These are phyloP conservation scores for Plasmodium gonderi DNA, from an alignment of 169 alveolate species.

Conservation along the genomic window DNA sequence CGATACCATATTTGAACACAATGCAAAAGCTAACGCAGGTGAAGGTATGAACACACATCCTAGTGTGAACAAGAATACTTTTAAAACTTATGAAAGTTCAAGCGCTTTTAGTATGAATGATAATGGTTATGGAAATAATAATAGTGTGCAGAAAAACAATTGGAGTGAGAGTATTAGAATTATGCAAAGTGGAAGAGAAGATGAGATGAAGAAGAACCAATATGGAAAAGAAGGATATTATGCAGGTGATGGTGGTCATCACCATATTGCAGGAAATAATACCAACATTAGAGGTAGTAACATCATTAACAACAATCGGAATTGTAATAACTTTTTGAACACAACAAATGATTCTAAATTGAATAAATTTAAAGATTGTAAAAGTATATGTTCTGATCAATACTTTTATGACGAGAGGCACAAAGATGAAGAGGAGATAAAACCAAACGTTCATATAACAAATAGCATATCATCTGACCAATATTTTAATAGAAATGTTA, in stretches of 20 bases:
- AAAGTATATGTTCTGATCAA: conserved; percentile 82
- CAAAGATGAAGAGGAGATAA: conserved; percentile 24
- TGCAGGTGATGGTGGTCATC: background rate
- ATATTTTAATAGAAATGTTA: conserved; percentile 80
- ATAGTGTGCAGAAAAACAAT: background rate
- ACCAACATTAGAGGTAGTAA: background rate
- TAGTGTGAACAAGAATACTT: conserved; percentile 10
- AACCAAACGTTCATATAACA: conserved; percentile 63
- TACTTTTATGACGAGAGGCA: conserved; percentile 78
- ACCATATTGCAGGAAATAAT: background rate
- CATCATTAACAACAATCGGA: background rate
- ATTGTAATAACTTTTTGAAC: conserved; percentile 8
- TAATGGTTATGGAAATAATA: conserved; percentile 6
- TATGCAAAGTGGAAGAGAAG: background rate
- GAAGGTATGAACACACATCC: background rate
- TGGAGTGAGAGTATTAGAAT: background rate
- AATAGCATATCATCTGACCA: conserved; percentile 82
- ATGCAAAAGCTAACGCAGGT: background rate
- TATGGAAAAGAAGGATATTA: background rate
- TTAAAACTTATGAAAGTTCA: background rate
- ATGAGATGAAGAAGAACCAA: background rate
- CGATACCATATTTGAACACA: conserved; percentile 35
- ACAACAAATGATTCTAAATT: conserved; percentile 62
- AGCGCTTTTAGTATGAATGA: background rate
- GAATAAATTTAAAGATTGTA: conserved; percentile 79